Base-by-base conservation (phyloP, 345 rosid genomes). In the Capsella bursapastoris region DNA sequence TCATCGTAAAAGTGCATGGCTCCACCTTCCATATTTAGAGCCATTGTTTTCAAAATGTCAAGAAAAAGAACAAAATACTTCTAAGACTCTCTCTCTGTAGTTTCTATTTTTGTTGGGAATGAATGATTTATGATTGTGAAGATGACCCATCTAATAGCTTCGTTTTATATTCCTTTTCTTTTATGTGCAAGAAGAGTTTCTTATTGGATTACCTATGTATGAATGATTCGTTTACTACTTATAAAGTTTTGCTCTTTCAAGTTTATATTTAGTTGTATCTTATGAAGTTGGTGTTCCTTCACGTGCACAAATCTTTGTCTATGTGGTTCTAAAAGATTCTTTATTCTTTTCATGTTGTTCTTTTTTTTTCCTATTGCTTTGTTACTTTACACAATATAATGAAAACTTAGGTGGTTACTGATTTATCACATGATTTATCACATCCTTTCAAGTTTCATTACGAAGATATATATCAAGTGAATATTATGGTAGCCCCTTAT, bases 251-350 rank as follows among this genome's bases (percentile, higher is more conserved):
- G 71, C 63, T 56, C 31, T 35, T 69, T 48, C 5, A 49, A 34
- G 15, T 38, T 47, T 25, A 8, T 52, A 25, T 34, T 52, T 52
- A 7, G 43, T 68, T 55, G 57, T 75, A 56, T 76, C 80, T 76
- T 70, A 51, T 29, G 29, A 44, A n/a, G n/a, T 63, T 70, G 71
- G 80, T 76, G 66, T 76, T 76, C 64, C 72, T 47, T 70, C 80
- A 76, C 80, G 37, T 76, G 80, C 60, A 53, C 59, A 51, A 45
- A 57, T 55, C 50, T 56, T 69, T 15, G 25, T 68, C 37, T 34
- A 14, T 71, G 48, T 75, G 10, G 66, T 57, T 51, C 45, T 6
- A 5, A 37, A 0, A 51, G 50, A 76, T 64, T 60, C 64, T 69
- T 32, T 62, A 5, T 68, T 41, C 28, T 27, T 41, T 11, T 70